Evolutionary conservation across 164 flowering plant species (phyloP).

Genomic region (Kalanchoe fedtschenkoi): DNA sequence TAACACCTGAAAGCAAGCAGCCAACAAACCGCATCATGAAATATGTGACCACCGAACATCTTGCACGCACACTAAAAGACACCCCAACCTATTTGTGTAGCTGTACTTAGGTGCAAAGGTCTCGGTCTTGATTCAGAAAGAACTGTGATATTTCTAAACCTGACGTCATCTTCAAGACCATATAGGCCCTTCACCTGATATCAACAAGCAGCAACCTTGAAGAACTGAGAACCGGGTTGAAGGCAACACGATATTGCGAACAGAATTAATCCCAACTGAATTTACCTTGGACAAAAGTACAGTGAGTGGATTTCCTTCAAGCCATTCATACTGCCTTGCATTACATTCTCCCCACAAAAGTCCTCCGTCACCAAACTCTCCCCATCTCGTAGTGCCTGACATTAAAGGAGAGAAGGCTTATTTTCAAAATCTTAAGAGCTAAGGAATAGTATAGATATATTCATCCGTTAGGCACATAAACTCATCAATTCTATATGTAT

Average conservation of each 20-base stretch:
- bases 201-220: neutral
- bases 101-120: conserved; percentile 81
- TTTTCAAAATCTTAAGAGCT: neutral
- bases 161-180: conserved; percentile 70
- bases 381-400: conserved; percentile 90
- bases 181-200: conserved; percentile 81
- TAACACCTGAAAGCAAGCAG: conserved; percentile 47
- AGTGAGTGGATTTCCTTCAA: conserved; percentile 56
- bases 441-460: too few species aligned
- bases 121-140: conserved; percentile 75
- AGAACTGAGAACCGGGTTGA: neutral
- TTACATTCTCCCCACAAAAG: conserved; percentile 90
- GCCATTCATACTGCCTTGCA: conserved; percentile 84
- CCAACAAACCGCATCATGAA: conserved; percentile 3
- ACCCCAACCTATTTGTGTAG: conserved; percentile 92
- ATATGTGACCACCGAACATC: neutral
- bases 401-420: neutral
- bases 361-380: conserved; percentile 98
- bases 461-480: too few species aligned
- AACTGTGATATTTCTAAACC: conserved; percentile 73
- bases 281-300: conserved; percentile 66
- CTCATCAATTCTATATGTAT: too few species aligned
- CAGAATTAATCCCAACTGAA: neutral
- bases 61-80: neutral
- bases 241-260: neutral